These are phyloP conservation scores for Setaria viridis DNA, from an alignment of 202 grass and related monocot genomes.

Conservation along the genomic window DNA sequence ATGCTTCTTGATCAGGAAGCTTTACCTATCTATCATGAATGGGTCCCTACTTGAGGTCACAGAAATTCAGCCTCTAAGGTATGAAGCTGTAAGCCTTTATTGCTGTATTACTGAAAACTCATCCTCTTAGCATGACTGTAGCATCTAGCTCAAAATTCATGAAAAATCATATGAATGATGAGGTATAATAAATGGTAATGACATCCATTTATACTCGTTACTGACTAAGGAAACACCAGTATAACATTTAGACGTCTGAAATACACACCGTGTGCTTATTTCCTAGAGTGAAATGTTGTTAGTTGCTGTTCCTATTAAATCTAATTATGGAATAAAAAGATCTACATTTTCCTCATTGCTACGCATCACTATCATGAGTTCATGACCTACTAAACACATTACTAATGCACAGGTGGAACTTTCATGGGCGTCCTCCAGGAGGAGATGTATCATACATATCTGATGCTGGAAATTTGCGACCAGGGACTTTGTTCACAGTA, in stretches of 20 bases:
- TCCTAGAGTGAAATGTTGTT: slow-evolving; percentile 20
- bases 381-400: slow-evolving; percentile 19
- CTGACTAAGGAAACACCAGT: background rate
- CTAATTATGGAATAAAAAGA: background rate
- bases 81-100: slow-evolving; percentile 17
- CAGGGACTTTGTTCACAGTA: slow-evolving; percentile 90
- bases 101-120: slow-evolving; percentile 11
- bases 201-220: slow-evolving; percentile 15
- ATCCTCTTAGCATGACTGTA: slow-evolving; percentile 36
- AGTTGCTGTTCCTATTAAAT: slow-evolving; percentile 20
- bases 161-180: background rate
- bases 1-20: slow-evolving; percentile 66
- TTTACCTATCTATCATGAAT: slow-evolving; percentile 73
- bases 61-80: slow-evolving; percentile 92
- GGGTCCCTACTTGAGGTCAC: slow-evolving; percentile 82
- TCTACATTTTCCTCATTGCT: slow-evolving; percentile 24
- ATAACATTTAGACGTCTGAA: slow-evolving; percentile 10
- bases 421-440: slow-evolving; percentile 82
- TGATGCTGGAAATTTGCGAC: slow-evolving; percentile 73
- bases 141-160: slow-evolving; percentile 43
- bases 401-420: slow-evolving; percentile 71
- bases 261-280: background rate
- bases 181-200: slow-evolving; percentile 22
- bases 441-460: slow-evolving; percentile 84
- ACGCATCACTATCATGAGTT: background rate